Evolutionary conservation across 495 filamentous ascomycete species (phyloP).

Genomic region (Polyplosphaeria fusca): DNA sequence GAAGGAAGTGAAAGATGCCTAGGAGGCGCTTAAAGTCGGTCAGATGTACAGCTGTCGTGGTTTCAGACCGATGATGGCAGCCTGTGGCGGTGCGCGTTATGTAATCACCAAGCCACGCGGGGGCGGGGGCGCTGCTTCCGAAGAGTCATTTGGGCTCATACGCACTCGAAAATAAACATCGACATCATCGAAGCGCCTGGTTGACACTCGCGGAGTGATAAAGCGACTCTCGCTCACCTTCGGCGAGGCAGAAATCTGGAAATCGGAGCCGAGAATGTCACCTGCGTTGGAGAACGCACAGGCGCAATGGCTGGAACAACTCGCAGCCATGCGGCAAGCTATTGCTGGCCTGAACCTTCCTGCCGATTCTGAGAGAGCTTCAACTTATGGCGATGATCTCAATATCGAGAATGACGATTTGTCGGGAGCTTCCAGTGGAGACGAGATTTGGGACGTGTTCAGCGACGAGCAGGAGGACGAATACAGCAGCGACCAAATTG

Average conservation of each 20-base stretch:
- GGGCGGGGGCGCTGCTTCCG: too few relatives aligned
- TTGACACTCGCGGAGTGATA: too few relatives aligned
- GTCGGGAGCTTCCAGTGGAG: slow-evolving; percentile 58
- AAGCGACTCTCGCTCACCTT: too few relatives aligned
- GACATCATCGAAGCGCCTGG: too few relatives aligned
- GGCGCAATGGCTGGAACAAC: slow-evolving; percentile 67
- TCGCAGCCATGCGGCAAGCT: slow-evolving; percentile 68
- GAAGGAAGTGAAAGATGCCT: not conserved
- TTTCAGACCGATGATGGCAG: not conserved
- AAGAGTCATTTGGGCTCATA: too few relatives aligned
- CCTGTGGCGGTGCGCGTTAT: too few relatives aligned
- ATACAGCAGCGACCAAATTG: slow-evolving; percentile 50
- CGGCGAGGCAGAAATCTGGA: too few relatives aligned
- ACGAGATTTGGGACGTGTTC: slow-evolving; percentile 89
- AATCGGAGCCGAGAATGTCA: slow-evolving; percentile 38
- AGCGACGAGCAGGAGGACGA: slow-evolving; percentile 65
- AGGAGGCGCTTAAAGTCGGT: not conserved
- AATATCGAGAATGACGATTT: slow-evolving; percentile 58
- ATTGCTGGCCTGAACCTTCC: slow-evolving; percentile 66
- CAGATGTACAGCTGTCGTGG: not conserved
- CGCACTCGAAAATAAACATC: too few relatives aligned
- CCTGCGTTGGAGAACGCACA: slow-evolving; percentile 44
- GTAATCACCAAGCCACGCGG: too few relatives aligned
- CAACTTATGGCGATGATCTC: slow-evolving; percentile 56
- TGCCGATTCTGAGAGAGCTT: slow-evolving; percentile 42